Conservation (phyloP, 352 stramenopile species). For the Globisporangium paddicum region DNA sequence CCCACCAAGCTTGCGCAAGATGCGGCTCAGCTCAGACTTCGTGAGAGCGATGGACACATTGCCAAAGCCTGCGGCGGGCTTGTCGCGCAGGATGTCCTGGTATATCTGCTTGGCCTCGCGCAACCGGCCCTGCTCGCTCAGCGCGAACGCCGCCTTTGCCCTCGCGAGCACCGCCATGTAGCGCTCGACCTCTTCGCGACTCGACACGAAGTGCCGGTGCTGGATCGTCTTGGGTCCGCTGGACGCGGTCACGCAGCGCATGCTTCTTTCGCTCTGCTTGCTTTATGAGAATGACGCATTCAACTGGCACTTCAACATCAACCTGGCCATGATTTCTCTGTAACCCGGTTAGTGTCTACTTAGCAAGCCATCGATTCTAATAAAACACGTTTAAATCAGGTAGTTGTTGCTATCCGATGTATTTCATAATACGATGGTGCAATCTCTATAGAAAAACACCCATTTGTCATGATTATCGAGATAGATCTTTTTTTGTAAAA, state of each 20-base stretch:
- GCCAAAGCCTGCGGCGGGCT: slow-evolving; percentile 46
- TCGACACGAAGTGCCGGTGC: slow-evolving; percentile 12
- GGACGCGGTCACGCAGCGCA: neutral
- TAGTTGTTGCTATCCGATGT: no score
- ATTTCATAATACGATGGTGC: no score
- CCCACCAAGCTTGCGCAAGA: slow-evolving; percentile 36
- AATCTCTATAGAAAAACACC: no score
- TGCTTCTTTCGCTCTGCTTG: neutral
- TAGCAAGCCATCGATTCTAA: no score
- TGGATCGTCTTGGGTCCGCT: neutral
- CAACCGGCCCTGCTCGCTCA: slow-evolving; percentile 33
- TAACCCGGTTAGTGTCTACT: no score
- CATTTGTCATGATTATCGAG: no score
- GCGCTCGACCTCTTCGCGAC: slow-evolving; percentile 21
- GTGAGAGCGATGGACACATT: slow-evolving; percentile 48
- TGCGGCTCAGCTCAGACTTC: slow-evolving; percentile 42
- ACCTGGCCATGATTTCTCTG: no score
- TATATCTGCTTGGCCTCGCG: slow-evolving; percentile 33
- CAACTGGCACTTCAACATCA: neutral
- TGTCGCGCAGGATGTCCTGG: no score
- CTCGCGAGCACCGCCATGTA: slow-evolving; percentile 43
- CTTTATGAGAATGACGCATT: no score
- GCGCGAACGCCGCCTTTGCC: slow-evolving; percentile 31
- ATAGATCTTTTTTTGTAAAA: neutral
- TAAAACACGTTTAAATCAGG: no score